Percentiles rank a stretch among this genome's conserved stretches.
phyloP scores from a whole-genome alignment of 1,139 yeast species.

The Nakaseomyces nivariensis region DNA sequence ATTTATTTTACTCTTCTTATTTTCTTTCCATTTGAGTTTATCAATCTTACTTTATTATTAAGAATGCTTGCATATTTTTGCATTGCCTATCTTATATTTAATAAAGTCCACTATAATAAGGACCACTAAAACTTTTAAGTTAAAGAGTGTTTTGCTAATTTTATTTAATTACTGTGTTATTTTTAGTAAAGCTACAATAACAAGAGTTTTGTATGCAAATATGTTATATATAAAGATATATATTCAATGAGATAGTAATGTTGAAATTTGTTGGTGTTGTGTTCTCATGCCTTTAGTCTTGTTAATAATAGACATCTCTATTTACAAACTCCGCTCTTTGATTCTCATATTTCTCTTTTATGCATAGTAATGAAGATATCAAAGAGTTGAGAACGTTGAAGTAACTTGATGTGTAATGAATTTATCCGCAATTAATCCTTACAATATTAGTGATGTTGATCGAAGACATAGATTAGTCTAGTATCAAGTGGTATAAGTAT shows the following conservation, averaged over 20 bases:
- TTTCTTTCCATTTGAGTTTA: neutral
- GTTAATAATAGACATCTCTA: constrained; percentile 22
- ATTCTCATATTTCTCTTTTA: neutral
- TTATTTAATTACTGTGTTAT: neutral
- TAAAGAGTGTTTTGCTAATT: no score
- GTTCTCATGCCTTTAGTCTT: constrained; percentile 29
- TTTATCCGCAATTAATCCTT: neutral
- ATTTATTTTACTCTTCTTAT: neutral
- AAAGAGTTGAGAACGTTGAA: constrained; percentile 9
- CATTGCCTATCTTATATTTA: no score
- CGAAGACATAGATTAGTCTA: no score
- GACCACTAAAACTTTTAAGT: no score
- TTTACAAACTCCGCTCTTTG: constrained; percentile 27
- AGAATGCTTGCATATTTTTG: neutral
- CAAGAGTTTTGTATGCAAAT: no score
- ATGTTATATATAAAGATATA: no score
- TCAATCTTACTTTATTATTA: neutral
- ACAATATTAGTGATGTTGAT: neutral
- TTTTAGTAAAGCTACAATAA: no score
- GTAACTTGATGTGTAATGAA: neutral
- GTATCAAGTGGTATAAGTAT: neutral
- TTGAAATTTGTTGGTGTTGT: constrained; percentile 7
- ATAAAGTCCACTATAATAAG: no score
- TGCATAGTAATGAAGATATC: constrained; percentile 2
- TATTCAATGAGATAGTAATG: no score